phyloP scores from a whole-genome alignment of 2,329 filamentous ascomycete species.

The Calonectria pseudoreteaudii region DNA sequence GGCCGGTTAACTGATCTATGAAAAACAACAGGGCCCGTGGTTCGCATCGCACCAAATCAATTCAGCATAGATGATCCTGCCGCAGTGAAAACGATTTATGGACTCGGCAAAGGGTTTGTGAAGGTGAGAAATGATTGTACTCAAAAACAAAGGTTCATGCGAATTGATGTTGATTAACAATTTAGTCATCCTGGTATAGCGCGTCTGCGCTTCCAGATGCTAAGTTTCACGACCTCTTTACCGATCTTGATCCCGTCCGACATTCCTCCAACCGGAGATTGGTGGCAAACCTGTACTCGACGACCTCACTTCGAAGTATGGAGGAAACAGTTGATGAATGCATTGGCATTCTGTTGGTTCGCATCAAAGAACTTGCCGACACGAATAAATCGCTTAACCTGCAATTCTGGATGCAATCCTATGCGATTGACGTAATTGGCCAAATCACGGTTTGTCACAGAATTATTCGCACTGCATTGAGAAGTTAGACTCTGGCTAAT shows the following conservation, averaged over 20 bases:
- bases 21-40: slow-evolving; percentile 11
- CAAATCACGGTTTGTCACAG: slow-evolving; percentile 14
- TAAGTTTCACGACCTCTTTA: slow-evolving; percentile 4
- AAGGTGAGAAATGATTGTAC: background rate
- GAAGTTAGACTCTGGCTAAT: background rate
- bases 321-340: slow-evolving; percentile 16
- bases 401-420: slow-evolving; percentile 24
- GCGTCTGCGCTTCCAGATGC: background rate
- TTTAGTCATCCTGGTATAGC: slow-evolving; percentile 14
- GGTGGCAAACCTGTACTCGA: slow-evolving; percentile 15
- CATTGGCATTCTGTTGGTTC: background rate
- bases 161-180: background rate
- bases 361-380: background rate
- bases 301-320: slow-evolving; percentile 10
- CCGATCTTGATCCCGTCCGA: background rate
- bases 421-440: slow-evolving; percentile 21
- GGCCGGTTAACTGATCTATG: too few relatives aligned
- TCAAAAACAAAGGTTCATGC: too few relatives aligned
- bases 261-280: slow-evolving; percentile 13
- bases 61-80: slow-evolving; percentile 14
- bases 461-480: background rate
- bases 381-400: background rate
- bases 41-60: slow-evolving; percentile 20
- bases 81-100: slow-evolving; percentile 15
- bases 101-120: background rate